Evolutionary conservation across 2,329 filamentous ascomycete species (phyloP).

Genomic region (Claviceps fusiformis): DNA sequence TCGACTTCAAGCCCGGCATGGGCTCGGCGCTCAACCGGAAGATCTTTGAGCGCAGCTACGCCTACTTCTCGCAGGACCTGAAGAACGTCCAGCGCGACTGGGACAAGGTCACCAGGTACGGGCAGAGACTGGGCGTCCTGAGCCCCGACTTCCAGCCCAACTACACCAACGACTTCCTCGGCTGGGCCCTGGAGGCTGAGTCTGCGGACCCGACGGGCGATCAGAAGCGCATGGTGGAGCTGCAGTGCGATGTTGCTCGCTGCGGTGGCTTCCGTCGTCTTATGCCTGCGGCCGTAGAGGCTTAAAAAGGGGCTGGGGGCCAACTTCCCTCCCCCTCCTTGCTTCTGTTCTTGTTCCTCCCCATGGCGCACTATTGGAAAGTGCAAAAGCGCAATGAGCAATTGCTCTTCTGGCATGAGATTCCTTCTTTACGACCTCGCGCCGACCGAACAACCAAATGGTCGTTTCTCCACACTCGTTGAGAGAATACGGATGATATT

Average conservation of each 20-base stretch:
- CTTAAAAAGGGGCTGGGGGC: too few relatives aligned
- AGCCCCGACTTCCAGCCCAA: slow-evolving; percentile 52
- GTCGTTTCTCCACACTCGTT: too few relatives aligned
- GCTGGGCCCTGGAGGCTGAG: slow-evolving; percentile 51
- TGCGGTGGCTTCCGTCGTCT: slow-evolving; percentile 51
- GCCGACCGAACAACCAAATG: too few relatives aligned
- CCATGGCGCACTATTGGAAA: too few relatives aligned
- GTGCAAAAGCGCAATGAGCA: too few relatives aligned
- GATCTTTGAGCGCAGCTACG: slow-evolving; percentile 68
- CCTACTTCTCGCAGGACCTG: slow-evolving; percentile 61
- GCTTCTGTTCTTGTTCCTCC: too few relatives aligned
- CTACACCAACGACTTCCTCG: slow-evolving; percentile 60
- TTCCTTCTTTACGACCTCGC: too few relatives aligned
- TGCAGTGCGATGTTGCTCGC: slow-evolving; percentile 53
- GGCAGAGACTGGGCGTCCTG: slow-evolving; percentile 58
- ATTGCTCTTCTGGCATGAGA: too few relatives aligned
- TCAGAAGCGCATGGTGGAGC: slow-evolving; percentile 58
- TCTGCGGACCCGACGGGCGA: slow-evolving; percentile 55
- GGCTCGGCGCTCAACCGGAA: slow-evolving; percentile 55
- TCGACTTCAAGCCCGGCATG: slow-evolving; percentile 61
- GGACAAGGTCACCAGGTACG: slow-evolving; percentile 65
- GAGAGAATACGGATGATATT: too few relatives aligned
- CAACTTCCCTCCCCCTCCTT: too few relatives aligned
- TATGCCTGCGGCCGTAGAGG: slow-evolving; percentile 5
- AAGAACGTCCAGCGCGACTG: slow-evolving; percentile 66